Percentiles rank a stretch among this genome's conserved stretches.
Conservation (phyloP, 495 filamentous ascomycete species). For the Glonium stellatum region DNA sequence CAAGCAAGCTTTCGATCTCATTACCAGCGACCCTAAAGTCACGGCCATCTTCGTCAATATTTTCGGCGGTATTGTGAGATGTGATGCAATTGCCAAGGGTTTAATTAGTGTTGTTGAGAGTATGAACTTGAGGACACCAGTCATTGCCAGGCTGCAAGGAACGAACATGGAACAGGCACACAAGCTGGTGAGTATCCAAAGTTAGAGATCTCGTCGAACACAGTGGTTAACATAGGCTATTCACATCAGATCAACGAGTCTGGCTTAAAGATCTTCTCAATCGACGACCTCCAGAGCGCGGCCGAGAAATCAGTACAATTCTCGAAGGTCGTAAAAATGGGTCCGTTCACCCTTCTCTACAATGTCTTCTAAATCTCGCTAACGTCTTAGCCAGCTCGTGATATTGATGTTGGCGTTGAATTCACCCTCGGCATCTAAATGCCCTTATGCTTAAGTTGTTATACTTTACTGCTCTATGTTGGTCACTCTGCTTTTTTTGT, state of each 20-base stretch:
- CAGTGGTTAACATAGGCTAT: not conserved
- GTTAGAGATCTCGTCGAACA: too few species aligned
- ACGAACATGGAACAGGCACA: slow-evolving; percentile 98
- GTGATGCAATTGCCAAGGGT: slow-evolving; percentile 94
- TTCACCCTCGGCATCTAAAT: slow-evolving; percentile 88
- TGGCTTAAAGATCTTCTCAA: slow-evolving; percentile 98
- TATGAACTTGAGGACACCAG: slow-evolving; percentile 92
- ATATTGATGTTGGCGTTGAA: slow-evolving; percentile 96
- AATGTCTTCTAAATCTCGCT: slow-evolving; percentile 5
- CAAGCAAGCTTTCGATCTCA: slow-evolving; percentile 94
- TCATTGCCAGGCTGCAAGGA: slow-evolving; percentile 92
- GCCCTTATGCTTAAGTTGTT: not conserved
- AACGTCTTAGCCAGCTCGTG: slow-evolving; percentile 54
- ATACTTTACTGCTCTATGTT: not conserved
- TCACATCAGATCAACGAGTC: slow-evolving; percentile 75
- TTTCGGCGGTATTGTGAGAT: slow-evolving; percentile 97
- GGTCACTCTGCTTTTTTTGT: not conserved
- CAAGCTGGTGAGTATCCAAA: slow-evolving; percentile 54
- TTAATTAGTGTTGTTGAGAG: slow-evolving; percentile 87
- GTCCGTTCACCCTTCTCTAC: slow-evolving; percentile 42
- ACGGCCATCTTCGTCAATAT: slow-evolving; percentile 99
- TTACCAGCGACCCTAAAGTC: slow-evolving; percentile 96
- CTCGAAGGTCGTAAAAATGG: slow-evolving; percentile 98
- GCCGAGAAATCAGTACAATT: slow-evolving; percentile 98
- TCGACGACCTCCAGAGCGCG: slow-evolving; percentile 93